Base-by-base conservation (phyloP, 2,329 filamentous ascomycete species). In the Rutstroemia sp. region DNA sequence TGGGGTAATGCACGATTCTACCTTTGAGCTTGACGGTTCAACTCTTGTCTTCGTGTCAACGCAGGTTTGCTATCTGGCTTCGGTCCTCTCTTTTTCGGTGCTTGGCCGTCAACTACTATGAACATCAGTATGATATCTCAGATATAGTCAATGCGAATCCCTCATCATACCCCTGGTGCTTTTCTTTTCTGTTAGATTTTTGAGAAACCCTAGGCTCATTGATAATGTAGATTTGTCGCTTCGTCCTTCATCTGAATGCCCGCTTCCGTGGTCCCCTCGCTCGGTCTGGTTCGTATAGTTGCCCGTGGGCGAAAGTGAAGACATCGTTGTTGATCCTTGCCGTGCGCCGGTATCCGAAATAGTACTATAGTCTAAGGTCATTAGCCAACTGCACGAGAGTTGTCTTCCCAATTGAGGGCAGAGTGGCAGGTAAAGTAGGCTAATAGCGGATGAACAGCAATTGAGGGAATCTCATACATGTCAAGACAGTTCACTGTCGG, bases 31-130 rank as follows among this genome's bases (percentile, higher is more conserved):
- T 97, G 92, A 61, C 94, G 83, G 70, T 97, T 97, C 59, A 97
- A 76, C 72, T 97, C 92, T 70, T 97, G 94, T 61, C 92, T 83
- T 60, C 92, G 81, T 19, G 92, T 97, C 66, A 96, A 75, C 46
- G 94, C 92, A 17, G 94, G 94, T 70, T 95, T 96, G 76, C 88
- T 95, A 71, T 97, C 94, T 19, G 94, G 94, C 71, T 97, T 97
- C 0, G 94, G 94, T 1, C 94, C 94, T 71, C 94, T 84, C 63
- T 89, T 84, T 74, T 97, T 99, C 2, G 89, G 84, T 8, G 87
- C 79, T 67, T 94, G 87, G 47, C 90, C 92, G 76, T 96, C 92
- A 87, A 57, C 57, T 61, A 40, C 54, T 23, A 21, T 17, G 40
- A 34, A 50, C 44, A 62, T 54, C 64, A 58, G 45, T 27, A 4